Conservation (phyloP, 169 alveolate species). For the Plasmodium inui region DNA sequence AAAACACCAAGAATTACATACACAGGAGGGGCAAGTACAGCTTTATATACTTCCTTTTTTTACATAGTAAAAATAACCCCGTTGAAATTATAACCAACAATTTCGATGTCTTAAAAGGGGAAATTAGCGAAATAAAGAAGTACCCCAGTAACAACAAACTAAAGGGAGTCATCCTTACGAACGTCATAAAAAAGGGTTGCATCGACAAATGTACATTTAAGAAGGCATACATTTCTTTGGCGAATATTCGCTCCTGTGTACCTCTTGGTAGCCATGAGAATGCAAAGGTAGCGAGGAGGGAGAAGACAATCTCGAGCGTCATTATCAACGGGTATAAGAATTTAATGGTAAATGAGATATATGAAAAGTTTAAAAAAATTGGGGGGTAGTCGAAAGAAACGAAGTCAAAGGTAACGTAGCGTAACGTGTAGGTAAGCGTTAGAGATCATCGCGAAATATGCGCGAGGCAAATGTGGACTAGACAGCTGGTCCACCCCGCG, state of each 20-base stretch:
- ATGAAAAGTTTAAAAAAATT: slow-evolving; percentile 51
- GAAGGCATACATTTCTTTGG: slow-evolving; percentile 30
- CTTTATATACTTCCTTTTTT: slow-evolving; percentile 47
- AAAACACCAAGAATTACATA: neutral
- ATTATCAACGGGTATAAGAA: slow-evolving; percentile 38
- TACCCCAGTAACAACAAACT: slow-evolving; percentile 32
- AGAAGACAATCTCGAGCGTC: neutral
- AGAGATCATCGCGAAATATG: neutral
- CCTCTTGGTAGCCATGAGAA: neutral
- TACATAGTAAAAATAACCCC: slow-evolving; percentile 25
- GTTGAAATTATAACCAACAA: slow-evolving; percentile 51
- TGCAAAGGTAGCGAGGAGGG: neutral
- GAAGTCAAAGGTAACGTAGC: neutral
- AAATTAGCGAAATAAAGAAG: slow-evolving; percentile 37
- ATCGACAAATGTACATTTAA: neutral
- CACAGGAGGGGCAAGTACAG: slow-evolving; percentile 18
- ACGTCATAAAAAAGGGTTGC: slow-evolving; percentile 5
- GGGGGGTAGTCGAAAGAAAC: slow-evolving; percentile 18
- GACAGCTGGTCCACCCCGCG: neutral
- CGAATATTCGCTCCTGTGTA: slow-evolving; percentile 31
- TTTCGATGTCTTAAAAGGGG: slow-evolving; percentile 39
- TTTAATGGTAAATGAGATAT: slow-evolving; percentile 51
- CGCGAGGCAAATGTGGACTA: neutral
- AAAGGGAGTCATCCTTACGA: slow-evolving; percentile 45
- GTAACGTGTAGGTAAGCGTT: neutral